Conservation (phyloP, 441 rosid genomes). For the Bocquillonia castaneifolia region DNA sequence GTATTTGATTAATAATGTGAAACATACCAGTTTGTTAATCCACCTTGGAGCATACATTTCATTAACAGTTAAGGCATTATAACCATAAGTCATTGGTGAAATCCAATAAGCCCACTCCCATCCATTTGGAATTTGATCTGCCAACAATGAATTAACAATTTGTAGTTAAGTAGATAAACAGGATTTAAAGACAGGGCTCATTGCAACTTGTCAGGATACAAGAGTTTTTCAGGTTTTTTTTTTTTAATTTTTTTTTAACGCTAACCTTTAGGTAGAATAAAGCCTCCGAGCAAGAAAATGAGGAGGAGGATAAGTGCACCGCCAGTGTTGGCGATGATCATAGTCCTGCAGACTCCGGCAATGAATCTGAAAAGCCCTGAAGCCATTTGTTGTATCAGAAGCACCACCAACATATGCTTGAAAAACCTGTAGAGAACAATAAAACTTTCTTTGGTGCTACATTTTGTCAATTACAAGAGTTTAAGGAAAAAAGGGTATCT, state of each 20-base stretch:
- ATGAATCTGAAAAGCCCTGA: slow-evolving; percentile 60
- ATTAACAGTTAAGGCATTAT: slow-evolving; percentile 58
- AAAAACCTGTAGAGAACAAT: slow-evolving; percentile 50
- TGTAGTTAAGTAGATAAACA: neutral
- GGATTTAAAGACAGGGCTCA: neutral
- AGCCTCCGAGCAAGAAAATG: slow-evolving; percentile 72
- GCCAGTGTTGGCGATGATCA: slow-evolving; percentile 72
- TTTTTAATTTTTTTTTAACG: too few species aligned
- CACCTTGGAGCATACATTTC: slow-evolving; percentile 79
- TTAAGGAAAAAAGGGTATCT: neutral
- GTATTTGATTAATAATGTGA: neutral
- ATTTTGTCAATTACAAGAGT: neutral
- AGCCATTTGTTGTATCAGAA: slow-evolving; percentile 85
- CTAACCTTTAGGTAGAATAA: slow-evolving; percentile 62
- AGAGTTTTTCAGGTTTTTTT: too few species aligned
- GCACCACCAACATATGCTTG: slow-evolving; percentile 54
- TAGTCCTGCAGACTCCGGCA: slow-evolving; percentile 71
- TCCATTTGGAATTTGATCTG: slow-evolving; percentile 57
- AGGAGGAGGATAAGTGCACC: slow-evolving; percentile 61
- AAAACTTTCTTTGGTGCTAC: neutral
- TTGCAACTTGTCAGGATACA: neutral
- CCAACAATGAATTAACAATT: slow-evolving; percentile 10
- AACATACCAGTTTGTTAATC: slow-evolving; percentile 49
- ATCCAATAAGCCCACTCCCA: slow-evolving; percentile 86
- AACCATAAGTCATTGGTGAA: slow-evolving; percentile 71